Evolutionary conservation across 169 alveolate species (phyloP).

Genomic region (Cryptosporidium parvum): DNA sequence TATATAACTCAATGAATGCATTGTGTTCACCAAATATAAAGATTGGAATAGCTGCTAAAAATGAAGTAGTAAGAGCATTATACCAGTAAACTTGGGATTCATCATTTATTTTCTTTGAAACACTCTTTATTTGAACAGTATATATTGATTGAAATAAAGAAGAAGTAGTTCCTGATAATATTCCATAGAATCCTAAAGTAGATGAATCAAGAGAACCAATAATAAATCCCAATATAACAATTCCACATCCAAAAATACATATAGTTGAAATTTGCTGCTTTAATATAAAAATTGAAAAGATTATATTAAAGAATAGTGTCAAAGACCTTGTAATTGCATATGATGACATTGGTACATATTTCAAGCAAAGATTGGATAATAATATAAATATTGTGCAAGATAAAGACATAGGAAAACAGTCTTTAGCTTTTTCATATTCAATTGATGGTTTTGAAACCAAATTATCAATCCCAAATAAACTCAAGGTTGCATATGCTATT

Average conservation of each 20-base stretch:
- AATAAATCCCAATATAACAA: constrained; percentile 46
- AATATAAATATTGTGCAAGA: constrained; percentile 34
- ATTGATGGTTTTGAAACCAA: constrained; percentile 43
- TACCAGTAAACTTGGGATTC: constrained; percentile 68
- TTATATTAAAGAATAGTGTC: constrained; percentile 49
- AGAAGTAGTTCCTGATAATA: constrained; percentile 44
- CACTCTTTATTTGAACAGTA: constrained; percentile 54
- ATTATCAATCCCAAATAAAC: not conserved
- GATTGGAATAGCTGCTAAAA: constrained; percentile 23
- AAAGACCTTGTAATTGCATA: constrained; percentile 65
- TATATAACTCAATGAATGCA: constrained; percentile 31
- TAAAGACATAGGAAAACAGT: constrained; percentile 46
- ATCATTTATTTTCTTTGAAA: constrained; percentile 16
- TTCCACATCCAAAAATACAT: constrained; percentile 47
- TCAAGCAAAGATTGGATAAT: constrained; percentile 39
- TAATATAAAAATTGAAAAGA: constrained; percentile 24
- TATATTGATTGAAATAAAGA: constrained; percentile 69
- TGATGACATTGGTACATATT: constrained; percentile 65
- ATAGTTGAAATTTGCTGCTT: constrained; percentile 28
- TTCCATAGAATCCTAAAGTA: constrained; percentile 35
- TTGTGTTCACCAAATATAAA: constrained; percentile 23
- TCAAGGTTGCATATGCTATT: constrained; percentile 14
- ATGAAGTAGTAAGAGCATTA: constrained; percentile 47
- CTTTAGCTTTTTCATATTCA: not conserved
- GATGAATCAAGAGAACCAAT: constrained; percentile 48